Base-by-base conservation (phyloP, 2,329 filamentous ascomycete genomes). In the Pseudovirgaria hyperparasitica region DNA sequence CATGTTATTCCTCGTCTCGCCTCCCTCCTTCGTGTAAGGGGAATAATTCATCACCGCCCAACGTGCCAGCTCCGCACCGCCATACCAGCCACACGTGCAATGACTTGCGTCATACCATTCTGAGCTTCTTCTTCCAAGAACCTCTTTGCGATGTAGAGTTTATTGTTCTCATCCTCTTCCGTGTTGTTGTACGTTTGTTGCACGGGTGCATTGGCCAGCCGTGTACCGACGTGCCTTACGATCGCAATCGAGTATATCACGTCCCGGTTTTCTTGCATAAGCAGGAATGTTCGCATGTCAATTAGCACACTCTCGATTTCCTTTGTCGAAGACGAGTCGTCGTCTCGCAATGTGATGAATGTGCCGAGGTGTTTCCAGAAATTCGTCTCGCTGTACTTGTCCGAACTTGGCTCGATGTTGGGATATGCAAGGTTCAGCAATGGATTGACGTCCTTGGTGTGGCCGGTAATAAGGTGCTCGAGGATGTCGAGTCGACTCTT, bases 171-270 rank as follows among this genome's bases (percentile, higher is more conserved):
- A 33, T 42, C 52, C 15, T 52, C 47, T 9, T 47, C 45, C 28
- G 49, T 40, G 16, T 42, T 43, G 26, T 45, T 41, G 26, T 32
- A 32, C 20, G 31, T 29, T 23, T 50, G 34, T 5, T 24, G 19
- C 18, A 41, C 30, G 0, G 38, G 22, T 1, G 35, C 23, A 15
- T 58, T 56, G 10, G 54, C 48, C 33, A 58, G 46, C 9, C 73
- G 70, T 17, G 74, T 72, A 23, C 79, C 75, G 26, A 85, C 64
- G 35, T 86, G 73, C 15, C 84, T 74, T 10, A 80, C 74, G 29
- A 92, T 72, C 6, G 81, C 82, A 38, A 93, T 77, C 0, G 82
- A 90, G 55, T 93, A 93, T 30, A 94, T 70, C 11, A 93, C 77
- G 48, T 94, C 85, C 28, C 86, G 74, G 43, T 87, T 90, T 56